Conservation (phyloP, 1,284 basidiomycete genomes). For the Cutaneotrichosporon cyanovorans region DNA sequence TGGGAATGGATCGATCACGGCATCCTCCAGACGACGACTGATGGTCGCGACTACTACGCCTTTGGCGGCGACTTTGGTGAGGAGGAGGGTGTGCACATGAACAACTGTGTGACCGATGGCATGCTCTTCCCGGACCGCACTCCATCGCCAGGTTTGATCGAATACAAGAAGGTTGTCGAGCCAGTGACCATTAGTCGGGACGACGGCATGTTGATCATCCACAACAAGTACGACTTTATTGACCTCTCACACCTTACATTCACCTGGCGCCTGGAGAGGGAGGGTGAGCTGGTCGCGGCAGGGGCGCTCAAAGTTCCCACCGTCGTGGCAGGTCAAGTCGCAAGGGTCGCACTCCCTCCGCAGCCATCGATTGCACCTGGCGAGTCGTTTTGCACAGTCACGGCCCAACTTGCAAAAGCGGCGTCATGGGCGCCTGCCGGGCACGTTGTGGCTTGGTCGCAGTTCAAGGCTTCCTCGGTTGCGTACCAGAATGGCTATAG, state of each 20-base stretch:
- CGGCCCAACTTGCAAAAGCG: conserved; percentile 1
- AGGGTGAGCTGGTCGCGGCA: conserved; percentile 1
- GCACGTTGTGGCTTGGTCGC: conserved; percentile 18
- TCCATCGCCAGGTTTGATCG: conserved; percentile 16
- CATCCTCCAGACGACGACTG: conserved; percentile 4
- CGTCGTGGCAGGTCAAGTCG: not conserved
- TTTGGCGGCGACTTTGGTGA: conserved; percentile 30
- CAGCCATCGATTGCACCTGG: not conserved
- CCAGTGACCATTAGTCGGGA: conserved; percentile 8
- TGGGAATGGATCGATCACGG: conserved; percentile 32
- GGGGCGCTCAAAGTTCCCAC: conserved; percentile 3
- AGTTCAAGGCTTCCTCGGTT: conserved; percentile 1
- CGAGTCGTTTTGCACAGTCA: conserved; percentile 6
- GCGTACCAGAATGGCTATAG: not conserved
- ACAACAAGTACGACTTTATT: not conserved
- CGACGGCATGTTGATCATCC: not conserved
- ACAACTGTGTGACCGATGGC: conserved; percentile 21
- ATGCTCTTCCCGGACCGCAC: conserved; percentile 23
- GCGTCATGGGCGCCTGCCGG: conserved; percentile 14
- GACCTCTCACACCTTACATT: conserved; percentile 3
- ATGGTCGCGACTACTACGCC: conserved; percentile 15
- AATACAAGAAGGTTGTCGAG: conserved; percentile 19
- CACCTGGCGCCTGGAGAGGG: conserved; percentile 14
- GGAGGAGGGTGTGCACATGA: too few species aligned
- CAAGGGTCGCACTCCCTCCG: conserved; percentile 1